phyloP scores from a whole-genome alignment of 805 yeast species.

The Wickerhamomyces alni region DNA sequence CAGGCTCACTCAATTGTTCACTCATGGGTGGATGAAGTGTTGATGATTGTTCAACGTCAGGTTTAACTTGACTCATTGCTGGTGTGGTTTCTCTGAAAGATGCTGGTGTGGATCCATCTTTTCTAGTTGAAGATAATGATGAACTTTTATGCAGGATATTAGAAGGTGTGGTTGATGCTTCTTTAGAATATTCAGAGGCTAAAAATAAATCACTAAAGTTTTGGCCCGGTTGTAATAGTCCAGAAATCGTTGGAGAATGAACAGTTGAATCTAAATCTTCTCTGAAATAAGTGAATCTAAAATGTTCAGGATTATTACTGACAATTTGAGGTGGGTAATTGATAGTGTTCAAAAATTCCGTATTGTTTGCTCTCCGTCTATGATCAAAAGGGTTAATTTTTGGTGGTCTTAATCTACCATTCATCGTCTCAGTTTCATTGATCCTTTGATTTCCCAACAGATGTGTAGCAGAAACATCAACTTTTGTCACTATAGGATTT shows the following conservation, averaged over 20 bases:
- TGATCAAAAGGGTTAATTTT: slow-evolving; percentile 69
- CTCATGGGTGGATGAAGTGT: not conserved
- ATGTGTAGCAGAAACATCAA: slow-evolving; percentile 29
- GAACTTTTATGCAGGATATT: no score
- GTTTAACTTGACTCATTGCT: slow-evolving; percentile 2
- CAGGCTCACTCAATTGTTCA: slow-evolving; percentile 13
- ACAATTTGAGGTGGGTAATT: slow-evolving; percentile 40
- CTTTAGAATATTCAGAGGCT: slow-evolving; percentile 27
- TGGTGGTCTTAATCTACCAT: slow-evolving; percentile 70
- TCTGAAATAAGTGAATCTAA: slow-evolving; percentile 86
- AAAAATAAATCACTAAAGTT: slow-evolving; percentile 59
- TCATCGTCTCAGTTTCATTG: slow-evolving; percentile 49
- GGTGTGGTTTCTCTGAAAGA: slow-evolving; percentile 9
- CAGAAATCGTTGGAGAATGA: slow-evolving; percentile 84
- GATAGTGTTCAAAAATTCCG: slow-evolving; percentile 19
- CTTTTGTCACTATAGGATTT: slow-evolving; percentile 36
- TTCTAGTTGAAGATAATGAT: slow-evolving; percentile 5
- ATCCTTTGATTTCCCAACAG: slow-evolving; percentile 34
- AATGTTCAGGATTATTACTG: slow-evolving; percentile 44
- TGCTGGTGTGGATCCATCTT: slow-evolving; percentile 11
- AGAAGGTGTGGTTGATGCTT: no score
- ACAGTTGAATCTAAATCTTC: slow-evolving; percentile 86
- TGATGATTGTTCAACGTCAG: slow-evolving; percentile 3
- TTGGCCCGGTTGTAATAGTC: slow-evolving; percentile 59
- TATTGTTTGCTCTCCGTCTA: slow-evolving; percentile 23